These are phyloP conservation scores for Leishmania major DNA, from an alignment of 208 protist genomes.

Conservation along the genomic window DNA sequence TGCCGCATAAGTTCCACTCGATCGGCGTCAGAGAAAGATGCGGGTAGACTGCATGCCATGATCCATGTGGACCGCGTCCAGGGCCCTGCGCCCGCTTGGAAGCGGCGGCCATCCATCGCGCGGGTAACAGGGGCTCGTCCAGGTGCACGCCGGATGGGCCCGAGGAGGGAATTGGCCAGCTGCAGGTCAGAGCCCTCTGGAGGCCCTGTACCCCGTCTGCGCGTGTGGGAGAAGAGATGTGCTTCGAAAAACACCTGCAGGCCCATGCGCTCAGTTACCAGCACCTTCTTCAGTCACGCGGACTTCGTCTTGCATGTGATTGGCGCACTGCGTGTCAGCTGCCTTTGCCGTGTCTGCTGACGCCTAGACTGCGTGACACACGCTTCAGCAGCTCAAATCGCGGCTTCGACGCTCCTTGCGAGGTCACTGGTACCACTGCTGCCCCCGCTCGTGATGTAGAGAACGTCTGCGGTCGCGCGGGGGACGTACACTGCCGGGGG, in stretches of 20 bases:
- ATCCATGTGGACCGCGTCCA: neutral
- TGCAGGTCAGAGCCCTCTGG: neutral
- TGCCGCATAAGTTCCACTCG: neutral
- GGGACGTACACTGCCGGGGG: neutral
- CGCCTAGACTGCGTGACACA: slow-evolving; percentile 9
- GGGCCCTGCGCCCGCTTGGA: neutral
- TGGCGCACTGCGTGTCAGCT: neutral
- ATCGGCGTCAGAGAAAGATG: neutral
- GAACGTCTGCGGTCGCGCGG: neutral
- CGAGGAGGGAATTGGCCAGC: neutral
- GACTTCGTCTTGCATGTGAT: neutral
- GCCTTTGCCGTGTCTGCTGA: neutral
- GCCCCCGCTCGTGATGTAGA: neutral
- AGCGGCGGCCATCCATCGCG: neutral
- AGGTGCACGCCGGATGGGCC: neutral
- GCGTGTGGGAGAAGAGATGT: neutral
- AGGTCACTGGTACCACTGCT: neutral
- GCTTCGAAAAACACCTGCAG: neutral
- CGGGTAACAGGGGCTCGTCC: neutral
- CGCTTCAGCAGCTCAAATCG: slow-evolving; percentile 23
- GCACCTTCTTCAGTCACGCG: neutral
- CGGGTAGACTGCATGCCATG: neutral
- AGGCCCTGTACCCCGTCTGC: too few species aligned
- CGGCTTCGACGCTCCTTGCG: slow-evolving; percentile 19
- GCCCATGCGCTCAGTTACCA: neutral